These are phyloP conservation scores for Candida germanica DNA, from an alignment of 805 yeast genomes.

Conservation along the genomic window DNA sequence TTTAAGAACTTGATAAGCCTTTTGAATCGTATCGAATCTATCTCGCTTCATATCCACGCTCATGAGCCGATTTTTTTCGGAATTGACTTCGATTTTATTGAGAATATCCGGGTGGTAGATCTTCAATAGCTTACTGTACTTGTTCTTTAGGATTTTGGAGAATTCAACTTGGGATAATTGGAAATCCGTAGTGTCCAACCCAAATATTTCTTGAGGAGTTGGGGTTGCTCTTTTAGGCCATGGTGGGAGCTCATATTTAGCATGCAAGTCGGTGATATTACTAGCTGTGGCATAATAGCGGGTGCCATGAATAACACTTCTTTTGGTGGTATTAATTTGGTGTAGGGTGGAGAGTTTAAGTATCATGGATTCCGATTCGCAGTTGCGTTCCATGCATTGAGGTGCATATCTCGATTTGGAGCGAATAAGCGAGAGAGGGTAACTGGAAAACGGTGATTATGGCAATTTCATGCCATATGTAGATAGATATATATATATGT, in stretches of 20 bases:
- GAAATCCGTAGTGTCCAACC: constrained; percentile 29
- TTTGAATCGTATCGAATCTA: constrained; percentile 30
- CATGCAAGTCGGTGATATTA: constrained; percentile 6
- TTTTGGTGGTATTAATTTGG: no score
- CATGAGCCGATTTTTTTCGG: constrained; percentile 28
- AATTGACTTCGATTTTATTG: constrained; percentile 19
- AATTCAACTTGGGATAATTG: constrained; percentile 47
- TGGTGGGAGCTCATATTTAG: constrained; percentile 24
- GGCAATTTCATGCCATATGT: no score
- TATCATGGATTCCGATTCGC: no score
- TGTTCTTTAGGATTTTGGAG: constrained; percentile 41
- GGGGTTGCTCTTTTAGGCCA: constrained; percentile 65
- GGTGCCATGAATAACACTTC: no score
- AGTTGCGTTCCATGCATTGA: no score
- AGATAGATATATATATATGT: no score
- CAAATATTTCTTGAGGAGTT: constrained; percentile 68
- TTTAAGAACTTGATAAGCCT: constrained; percentile 41
- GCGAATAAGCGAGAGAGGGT: no score
- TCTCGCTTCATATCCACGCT: constrained; percentile 28
- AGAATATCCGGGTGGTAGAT: constrained; percentile 78
- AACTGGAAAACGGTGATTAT: no score
- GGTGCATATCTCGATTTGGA: no score
- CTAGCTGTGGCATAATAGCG: constrained; percentile 4
- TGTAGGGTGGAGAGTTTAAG: no score
- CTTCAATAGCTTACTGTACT: constrained; percentile 50